Evolutionary conservation across 2,329 filamentous ascomycete genomes (phyloP).

Genomic region (Clonostachys solani): DNA sequence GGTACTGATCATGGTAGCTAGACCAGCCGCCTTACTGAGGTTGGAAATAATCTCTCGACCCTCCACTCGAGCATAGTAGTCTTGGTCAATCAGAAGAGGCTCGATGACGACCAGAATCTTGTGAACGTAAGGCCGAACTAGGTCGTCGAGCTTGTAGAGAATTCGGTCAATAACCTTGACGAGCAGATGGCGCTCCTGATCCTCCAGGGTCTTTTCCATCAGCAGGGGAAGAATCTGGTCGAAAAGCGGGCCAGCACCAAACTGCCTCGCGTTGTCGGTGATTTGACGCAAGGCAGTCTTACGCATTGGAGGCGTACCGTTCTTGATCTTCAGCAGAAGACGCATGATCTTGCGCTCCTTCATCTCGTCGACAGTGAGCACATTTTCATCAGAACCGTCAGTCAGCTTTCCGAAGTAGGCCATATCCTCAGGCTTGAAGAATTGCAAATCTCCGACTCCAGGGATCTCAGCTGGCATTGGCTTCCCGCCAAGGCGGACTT

Average conservation of each 20-base stretch:
- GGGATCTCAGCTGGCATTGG: conserved; percentile 94
- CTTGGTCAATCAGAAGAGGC: conserved; percentile 97
- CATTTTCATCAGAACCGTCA: conserved; percentile 88
- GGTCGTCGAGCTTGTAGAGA: conserved; percentile 95
- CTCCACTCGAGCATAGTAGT: conserved; percentile 98
- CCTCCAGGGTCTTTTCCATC: conserved; percentile 97
- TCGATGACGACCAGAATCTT: conserved; percentile 99
- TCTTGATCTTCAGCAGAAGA: conserved; percentile 95
- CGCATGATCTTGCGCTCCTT: conserved; percentile 99
- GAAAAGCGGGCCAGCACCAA: conserved; percentile 90
- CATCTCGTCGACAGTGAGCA: conserved; percentile 87
- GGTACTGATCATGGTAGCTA: conserved; percentile 98
- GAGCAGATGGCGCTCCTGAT: conserved; percentile 94
- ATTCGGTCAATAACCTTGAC: conserved; percentile 99
- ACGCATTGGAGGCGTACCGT: conserved; percentile 96
- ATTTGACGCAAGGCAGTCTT: conserved; percentile 97
- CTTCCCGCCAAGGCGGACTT: conserved; percentile 76
- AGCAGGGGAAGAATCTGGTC: conserved; percentile 95
- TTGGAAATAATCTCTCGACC: conserved; percentile 99
- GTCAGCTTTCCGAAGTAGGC: conserved; percentile 97
- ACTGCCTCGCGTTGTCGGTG: conserved; percentile 94
- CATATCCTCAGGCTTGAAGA: conserved; percentile 99
- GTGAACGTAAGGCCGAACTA: conserved; percentile 94
- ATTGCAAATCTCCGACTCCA: conserved; percentile 91
- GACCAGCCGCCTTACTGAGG: conserved; percentile 89